Evolutionary conservation across 306 rosid genomes (phyloP).

Genomic region (Mucuna pruriens): DNA sequence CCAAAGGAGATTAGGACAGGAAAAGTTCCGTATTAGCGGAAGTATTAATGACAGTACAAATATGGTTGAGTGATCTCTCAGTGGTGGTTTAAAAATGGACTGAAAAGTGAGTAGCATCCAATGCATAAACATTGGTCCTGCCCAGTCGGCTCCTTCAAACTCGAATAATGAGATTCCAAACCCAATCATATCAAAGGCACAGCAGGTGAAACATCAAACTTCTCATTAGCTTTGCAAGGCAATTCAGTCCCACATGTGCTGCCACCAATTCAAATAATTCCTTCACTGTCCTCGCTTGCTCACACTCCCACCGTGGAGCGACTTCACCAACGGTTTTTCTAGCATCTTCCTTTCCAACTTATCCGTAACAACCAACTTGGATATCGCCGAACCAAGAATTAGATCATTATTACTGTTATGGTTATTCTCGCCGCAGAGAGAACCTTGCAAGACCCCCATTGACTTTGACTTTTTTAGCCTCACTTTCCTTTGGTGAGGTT

Average conservation of each 20-base stretch:
- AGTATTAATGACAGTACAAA: not conserved
- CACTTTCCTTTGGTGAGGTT: conserved; percentile 31
- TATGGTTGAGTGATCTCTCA: not conserved
- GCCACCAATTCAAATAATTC: not conserved
- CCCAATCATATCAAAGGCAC: not conserved
- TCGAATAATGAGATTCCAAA: not conserved
- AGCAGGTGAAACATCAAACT: conserved; percentile 1
- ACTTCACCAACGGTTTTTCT: conserved; percentile 54
- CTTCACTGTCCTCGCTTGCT: not conserved
- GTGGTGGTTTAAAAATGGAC: not conserved
- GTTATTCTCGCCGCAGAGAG: not conserved
- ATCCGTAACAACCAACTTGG: conserved; percentile 47
- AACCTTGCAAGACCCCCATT: conserved; percentile 52
- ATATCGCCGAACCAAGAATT: conserved; percentile 32
- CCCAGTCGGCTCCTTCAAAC: not conserved
- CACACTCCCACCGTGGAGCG: not conserved
- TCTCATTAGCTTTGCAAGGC: not conserved
- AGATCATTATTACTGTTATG: not conserved
- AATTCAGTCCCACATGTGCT: not conserved
- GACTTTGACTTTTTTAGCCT: conserved; percentile 73
- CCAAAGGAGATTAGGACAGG: not conserved
- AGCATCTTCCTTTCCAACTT: conserved; percentile 48
- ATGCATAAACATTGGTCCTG: not conserved
- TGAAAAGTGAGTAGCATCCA: not conserved
- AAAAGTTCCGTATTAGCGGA: not conserved